A percentile compares a stretch with the other conserved stretches of the same genome.
phyloP scores from a whole-genome alignment of 2,329 filamentous ascomycete genomes.

The Monilinia vaccinii-corymbosi region DNA sequence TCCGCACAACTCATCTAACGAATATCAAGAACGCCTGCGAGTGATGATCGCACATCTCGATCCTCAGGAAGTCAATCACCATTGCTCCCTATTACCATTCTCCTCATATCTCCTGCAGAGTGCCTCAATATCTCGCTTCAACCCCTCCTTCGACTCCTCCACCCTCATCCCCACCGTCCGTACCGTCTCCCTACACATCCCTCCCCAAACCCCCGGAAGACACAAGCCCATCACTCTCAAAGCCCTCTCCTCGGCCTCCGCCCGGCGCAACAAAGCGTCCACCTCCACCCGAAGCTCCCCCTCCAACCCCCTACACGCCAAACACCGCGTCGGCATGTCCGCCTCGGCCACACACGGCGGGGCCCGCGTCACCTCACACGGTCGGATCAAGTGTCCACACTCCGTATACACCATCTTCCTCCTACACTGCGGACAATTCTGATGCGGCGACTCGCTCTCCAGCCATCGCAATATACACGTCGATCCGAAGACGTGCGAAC shows the following conservation, averaged over 20 bases:
- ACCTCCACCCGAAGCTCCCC: constrained; percentile 10
- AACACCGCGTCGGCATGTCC: constrained; percentile 21
- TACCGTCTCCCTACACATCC: constrained; percentile 8
- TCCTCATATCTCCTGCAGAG: constrained; percentile 23
- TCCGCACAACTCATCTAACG: not conserved
- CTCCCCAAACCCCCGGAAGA: constrained; percentile 17
- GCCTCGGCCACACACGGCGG: constrained; percentile 12
- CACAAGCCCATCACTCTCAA: constrained; percentile 13
- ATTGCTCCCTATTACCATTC: constrained; percentile 21
- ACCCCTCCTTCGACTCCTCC: constrained; percentile 14
- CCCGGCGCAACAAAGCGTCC: constrained; percentile 9
- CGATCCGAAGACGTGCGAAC: constrained; percentile 22
- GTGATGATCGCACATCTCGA: not conserved
- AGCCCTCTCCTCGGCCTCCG: constrained; percentile 12
- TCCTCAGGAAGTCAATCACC: constrained; percentile 10
- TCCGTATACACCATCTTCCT: constrained; percentile 20
- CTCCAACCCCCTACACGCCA: constrained; percentile 16
- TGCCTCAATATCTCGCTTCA: constrained; percentile 14
- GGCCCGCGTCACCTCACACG: constrained; percentile 3
- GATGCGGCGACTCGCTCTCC: constrained; percentile 15
- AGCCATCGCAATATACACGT: constrained; percentile 25
- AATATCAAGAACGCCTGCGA: not conserved
- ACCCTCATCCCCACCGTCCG: constrained; percentile 16
- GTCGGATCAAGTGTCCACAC: constrained; percentile 21
- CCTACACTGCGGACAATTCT: constrained; percentile 24